Conservation (phyloP, 192 early-diverging fungal genomes). For the Neocallimastix lanati region DNA sequence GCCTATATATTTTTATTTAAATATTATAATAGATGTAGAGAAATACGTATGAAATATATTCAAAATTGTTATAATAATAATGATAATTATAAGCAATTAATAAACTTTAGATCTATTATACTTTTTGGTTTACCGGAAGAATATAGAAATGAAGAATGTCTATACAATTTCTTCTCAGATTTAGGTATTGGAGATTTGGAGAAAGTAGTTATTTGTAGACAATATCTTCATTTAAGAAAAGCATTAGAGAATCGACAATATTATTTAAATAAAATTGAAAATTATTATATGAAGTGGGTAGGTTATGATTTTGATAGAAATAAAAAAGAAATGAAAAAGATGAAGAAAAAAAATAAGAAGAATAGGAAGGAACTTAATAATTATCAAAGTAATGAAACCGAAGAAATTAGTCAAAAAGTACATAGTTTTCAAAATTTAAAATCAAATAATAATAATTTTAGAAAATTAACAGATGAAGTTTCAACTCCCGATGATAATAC, state of each 20-base stretch:
- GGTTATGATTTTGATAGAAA: not conserved
- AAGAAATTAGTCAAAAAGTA: not conserved
- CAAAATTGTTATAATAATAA: constrained; percentile 19
- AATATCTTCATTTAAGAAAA: constrained; percentile 17
- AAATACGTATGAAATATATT: constrained; percentile 19
- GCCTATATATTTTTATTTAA: constrained; percentile 18
- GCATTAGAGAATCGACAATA: constrained; percentile 19
- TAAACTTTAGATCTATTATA: constrained; percentile 31
- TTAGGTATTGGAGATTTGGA: constrained; percentile 34
- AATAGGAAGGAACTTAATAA: too few species aligned
- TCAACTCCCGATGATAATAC: too few species aligned
- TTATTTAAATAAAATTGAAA: constrained; percentile 20
- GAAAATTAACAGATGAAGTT: not conserved
- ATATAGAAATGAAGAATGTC: constrained; percentile 22
- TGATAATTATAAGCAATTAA: constrained; percentile 17
- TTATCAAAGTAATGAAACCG: too few species aligned
- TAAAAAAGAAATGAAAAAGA: too few species aligned
- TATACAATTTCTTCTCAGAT: constrained; percentile 26
- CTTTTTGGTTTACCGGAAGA: constrained; percentile 25
- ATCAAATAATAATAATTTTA: not conserved
- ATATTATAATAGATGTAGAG: constrained; percentile 20
- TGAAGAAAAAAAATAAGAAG: not conserved
- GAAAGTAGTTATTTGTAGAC: constrained; percentile 24
- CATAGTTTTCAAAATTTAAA: too few species aligned
- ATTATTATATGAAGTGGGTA: constrained; percentile 4